Conservation (phyloP, 129 eudicot species). For the Helianthus annuus region HanXRQr2.0-SUNRISE NC_035440.2:82391099-82391598, state of each 20-base stretch:
- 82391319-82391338: conserved; percentile 77
- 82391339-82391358: conserved; percentile 34
- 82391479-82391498: conserved; percentile 3
- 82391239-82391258: neutral
- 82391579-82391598: neutral
- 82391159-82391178: neutral
- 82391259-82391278: conserved; percentile 53
- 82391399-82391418: neutral
- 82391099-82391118: conserved; percentile 14
- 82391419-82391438: neutral
- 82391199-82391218: conserved; percentile 23
- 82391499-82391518: conserved; percentile 21
- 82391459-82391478: conserved; percentile 8
- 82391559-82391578: neutral
- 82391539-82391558: conserved; percentile 9
- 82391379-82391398: neutral
- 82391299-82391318: conserved; percentile 39
- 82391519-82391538: conserved; percentile 8
- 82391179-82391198: conserved; percentile 15
- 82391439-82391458: neutral
- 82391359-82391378: conserved; percentile 3
- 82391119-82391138: conserved; percentile 17
- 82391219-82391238: conserved; percentile 16
- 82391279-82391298: conserved; percentile 29
- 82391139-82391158: conserved; percentile 3